These are phyloP conservation scores for Hebeloma cylindrosporum DNA, from an alignment of 768 basidiomycete species.

Conservation along the genomic window DNA sequence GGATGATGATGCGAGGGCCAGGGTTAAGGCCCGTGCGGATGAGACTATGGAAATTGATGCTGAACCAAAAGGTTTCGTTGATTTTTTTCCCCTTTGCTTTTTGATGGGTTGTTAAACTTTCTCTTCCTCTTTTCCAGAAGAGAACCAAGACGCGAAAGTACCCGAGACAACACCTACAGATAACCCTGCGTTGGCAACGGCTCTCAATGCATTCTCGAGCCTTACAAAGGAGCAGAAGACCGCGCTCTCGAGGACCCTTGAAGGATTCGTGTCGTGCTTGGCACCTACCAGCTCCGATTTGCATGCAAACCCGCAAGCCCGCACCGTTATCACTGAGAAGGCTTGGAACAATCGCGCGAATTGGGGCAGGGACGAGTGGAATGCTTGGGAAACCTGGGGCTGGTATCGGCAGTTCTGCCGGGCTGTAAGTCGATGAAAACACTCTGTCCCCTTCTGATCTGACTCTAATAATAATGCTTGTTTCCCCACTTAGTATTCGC, in stretches of 20 bases:
- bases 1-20: slow-evolving; percentile 82
- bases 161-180: slow-evolving; percentile 50
- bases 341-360: slow-evolving; percentile 69
- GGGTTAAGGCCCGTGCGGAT: slow-evolving; percentile 62
- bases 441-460: not conserved
- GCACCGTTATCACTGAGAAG: slow-evolving; percentile 58
- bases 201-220: slow-evolving; percentile 72
- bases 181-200: slow-evolving; percentile 66
- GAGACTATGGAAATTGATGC: slow-evolving; percentile 74
- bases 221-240: slow-evolving; percentile 76
- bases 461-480: not conserved
- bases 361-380: slow-evolving; percentile 79
- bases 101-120: not conserved
- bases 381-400: slow-evolving; percentile 84
- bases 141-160: slow-evolving; percentile 28
- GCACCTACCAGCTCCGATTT: slow-evolving; percentile 41
- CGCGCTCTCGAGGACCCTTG: slow-evolving; percentile 68
- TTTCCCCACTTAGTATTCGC: slow-evolving; percentile 58
- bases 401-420: slow-evolving; percentile 92
- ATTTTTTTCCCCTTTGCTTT: slow-evolving; percentile 2
- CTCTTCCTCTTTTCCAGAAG: slow-evolving; percentile 6
- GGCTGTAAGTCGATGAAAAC: slow-evolving; percentile 47
- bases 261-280: slow-evolving; percentile 72
- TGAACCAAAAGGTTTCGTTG: slow-evolving; percentile 52
- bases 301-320: slow-evolving; percentile 51